Evolutionary conservation across 208 protist genomes (phyloP).

Genomic region (Borovskyia barvae): DNA sequence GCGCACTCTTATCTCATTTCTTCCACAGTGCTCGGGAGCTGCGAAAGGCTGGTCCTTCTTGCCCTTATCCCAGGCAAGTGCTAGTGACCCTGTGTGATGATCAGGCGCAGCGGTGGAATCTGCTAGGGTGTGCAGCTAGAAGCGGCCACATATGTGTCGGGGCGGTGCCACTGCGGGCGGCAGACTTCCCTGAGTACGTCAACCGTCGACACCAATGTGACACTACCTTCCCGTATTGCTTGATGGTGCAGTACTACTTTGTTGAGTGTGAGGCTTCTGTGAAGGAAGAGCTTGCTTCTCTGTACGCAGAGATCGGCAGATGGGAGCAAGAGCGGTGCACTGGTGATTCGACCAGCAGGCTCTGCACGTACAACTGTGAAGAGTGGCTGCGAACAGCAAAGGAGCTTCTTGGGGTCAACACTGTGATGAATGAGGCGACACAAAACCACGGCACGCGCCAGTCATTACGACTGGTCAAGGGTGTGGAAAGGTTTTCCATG

Average conservation of each 20-base stretch:
- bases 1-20: conserved; percentile 39
- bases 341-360: background rate
- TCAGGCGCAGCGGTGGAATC: conserved; percentile 44
- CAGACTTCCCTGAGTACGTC: conserved; percentile 44
- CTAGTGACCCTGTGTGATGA: conserved; percentile 55
- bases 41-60: background rate
- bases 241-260: conserved; percentile 71
- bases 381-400: conserved; percentile 13
- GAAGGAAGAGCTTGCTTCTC: conserved; percentile 1
- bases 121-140: conserved; percentile 33
- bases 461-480: too few species aligned
- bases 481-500: too few species aligned
- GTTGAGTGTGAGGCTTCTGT: conserved; percentile 1
- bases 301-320: conserved; percentile 1
- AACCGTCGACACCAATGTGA: conserved; percentile 57
- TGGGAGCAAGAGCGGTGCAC: conserved; percentile 2
- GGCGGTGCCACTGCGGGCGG: conserved; percentile 33
- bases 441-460: background rate
- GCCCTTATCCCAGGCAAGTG: conserved; percentile 16
- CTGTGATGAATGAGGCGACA: too few species aligned
- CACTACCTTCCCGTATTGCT: conserved; percentile 42
- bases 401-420: background rate
- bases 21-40: conserved; percentile 29
- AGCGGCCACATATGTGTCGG: conserved; percentile 49
- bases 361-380: conserved; percentile 3